Evolutionary conservation across 2,329 filamentous ascomycete genomes (phyloP).

Genomic region (Aureobasidium sp.): DNA sequence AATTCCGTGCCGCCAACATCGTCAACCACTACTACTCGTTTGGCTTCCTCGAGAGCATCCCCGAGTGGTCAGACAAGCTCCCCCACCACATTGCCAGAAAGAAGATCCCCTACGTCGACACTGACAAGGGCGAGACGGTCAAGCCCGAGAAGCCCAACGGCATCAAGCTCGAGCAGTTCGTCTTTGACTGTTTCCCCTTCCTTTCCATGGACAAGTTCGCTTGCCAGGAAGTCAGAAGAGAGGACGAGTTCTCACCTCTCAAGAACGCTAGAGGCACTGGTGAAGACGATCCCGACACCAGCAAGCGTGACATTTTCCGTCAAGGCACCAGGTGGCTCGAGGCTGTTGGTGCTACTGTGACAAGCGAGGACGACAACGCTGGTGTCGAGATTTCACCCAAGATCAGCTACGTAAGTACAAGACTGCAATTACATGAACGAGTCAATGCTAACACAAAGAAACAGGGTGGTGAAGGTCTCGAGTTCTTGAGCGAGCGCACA

Average conservation of each 20-base stretch:
- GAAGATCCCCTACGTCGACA: conserved; percentile 79
- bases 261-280: conserved; percentile 84
- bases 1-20: conserved; percentile 97
- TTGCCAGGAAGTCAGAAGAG: conserved; percentile 88
- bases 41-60: conserved; percentile 82
- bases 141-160: conserved; percentile 95
- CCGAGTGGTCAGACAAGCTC: conserved; percentile 73
- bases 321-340: conserved; percentile 84
- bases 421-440: neutral
- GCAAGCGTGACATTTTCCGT: conserved; percentile 77
- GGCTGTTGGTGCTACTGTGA: conserved; percentile 66
- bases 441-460: neutral
- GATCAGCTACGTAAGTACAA: conserved; percentile 76
- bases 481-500: conserved; percentile 49
- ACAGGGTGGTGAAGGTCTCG: conserved; percentile 54
- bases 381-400: conserved; percentile 88
- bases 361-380: conserved; percentile 50
- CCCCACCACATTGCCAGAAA: conserved; percentile 95
- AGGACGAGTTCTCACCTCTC: conserved; percentile 95
- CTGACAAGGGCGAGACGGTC: conserved; percentile 65
- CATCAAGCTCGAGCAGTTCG: conserved; percentile 98
- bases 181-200: conserved; percentile 96
- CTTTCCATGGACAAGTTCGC: conserved; percentile 81
- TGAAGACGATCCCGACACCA: conserved; percentile 91
- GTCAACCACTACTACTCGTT: conserved; percentile 99